Conservation (phyloP, 2,329 filamentous ascomycete genomes). For the Hymenoscyphus scutula region DNA sequence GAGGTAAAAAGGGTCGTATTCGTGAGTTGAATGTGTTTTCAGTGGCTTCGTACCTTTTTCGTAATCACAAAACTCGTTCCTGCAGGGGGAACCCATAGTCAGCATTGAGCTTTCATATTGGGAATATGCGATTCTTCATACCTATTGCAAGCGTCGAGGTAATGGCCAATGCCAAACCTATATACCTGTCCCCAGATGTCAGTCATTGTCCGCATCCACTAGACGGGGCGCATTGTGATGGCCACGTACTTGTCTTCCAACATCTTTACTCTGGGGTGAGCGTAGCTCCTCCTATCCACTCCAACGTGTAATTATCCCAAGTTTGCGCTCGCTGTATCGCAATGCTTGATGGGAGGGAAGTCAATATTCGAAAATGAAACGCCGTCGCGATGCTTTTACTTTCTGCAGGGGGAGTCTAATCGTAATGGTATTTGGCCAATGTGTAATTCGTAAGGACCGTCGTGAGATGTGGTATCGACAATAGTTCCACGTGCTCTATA, state of each 20-base stretch:
- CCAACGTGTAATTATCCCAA: slow-evolving; percentile 26
- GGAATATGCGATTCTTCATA: slow-evolving; percentile 41
- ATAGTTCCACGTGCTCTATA: not conserved
- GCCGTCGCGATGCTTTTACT: slow-evolving; percentile 11
- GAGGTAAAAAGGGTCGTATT: not conserved
- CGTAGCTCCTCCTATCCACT: slow-evolving; percentile 24
- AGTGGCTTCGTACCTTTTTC: slow-evolving; percentile 70
- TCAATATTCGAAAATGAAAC: slow-evolving; percentile 12
- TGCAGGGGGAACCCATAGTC: slow-evolving; percentile 37
- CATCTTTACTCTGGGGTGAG: slow-evolving; percentile 34
- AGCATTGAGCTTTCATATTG: slow-evolving; percentile 2
- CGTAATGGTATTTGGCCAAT: not conserved
- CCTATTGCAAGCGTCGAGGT: slow-evolving; percentile 74
- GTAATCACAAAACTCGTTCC: slow-evolving; percentile 98
- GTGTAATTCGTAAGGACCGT: slow-evolving; percentile 6
- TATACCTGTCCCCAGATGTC: slow-evolving; percentile 55
- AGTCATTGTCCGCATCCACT: slow-evolving; percentile 19
- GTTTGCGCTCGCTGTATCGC: slow-evolving; percentile 28
- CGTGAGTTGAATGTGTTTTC: not conserved
- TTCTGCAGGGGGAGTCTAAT: slow-evolving; percentile 2
- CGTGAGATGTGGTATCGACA: not conserved
- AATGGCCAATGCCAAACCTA: slow-evolving; percentile 73
- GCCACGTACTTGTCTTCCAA: slow-evolving; percentile 47
- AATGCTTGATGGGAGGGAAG: not conserved
- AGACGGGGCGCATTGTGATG: slow-evolving; percentile 1